Evolutionary conservation across 129 eudicot genomes (phyloP), one percentile per base, ranked within the genome.

Genomic region (Lonicera japonica): DNA sequence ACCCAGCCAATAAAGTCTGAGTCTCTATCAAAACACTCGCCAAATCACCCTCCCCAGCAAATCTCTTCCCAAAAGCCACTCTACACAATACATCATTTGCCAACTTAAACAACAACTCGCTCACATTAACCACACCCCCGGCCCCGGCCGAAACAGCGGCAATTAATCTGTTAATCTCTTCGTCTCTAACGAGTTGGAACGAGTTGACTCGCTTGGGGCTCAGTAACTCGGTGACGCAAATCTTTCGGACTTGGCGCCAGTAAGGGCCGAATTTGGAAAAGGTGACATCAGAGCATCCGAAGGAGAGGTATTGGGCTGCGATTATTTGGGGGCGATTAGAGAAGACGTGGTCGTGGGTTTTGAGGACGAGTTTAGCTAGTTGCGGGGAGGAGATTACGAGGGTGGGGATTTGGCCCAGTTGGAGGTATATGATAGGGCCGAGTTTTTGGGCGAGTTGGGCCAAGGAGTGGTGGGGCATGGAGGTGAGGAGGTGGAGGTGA

Each of bases 221-320:
- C 14, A 81, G 72, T 13, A 81, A 53, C 69, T 81, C 81, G 16
- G 80, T 77, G 25, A 77, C 80, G 25, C 86, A 81, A 23, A 81
- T 65, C 29, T 73, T 81, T 17, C 87, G 51, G 38, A 72, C 81
- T 25, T 81, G 83, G 19, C 87, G 68, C 87, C 87, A 77, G 25
- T 77, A 81, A 19, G 83, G 83, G 12, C 87, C 87, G 80, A 77
- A 81, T 11, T 64, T 54, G 17, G 80, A 75, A 21, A 81, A 81
- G 13, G 87, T 79, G 65, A 81, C 75, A 67, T 81, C 87, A 5
- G 83, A 75, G 46, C 87, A 65, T 19, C 73, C 73, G 29, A 77
- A 81, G 20, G 87, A 77, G 3, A 81, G 57, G 69, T 73, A 81
- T 45, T 64, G 70, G 19, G 79, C 81, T 21, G 80, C 75, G 4